Base-by-base conservation (phyloP, 2,329 filamentous ascomycete genomes). In the Neoascochyta sp. region DNA sequence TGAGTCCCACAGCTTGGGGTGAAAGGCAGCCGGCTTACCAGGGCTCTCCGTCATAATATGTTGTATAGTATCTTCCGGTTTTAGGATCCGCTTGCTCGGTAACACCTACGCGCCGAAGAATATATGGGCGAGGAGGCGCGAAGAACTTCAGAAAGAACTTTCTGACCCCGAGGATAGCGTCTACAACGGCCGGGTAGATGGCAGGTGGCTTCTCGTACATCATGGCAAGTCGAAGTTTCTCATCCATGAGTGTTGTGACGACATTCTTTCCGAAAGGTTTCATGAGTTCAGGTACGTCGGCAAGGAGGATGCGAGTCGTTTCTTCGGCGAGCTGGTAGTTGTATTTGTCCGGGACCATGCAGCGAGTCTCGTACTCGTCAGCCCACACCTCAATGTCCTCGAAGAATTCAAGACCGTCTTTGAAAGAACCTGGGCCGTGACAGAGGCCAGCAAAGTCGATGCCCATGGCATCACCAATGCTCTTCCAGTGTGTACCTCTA, bases 401-500 rank as follows among this genome's bases (percentile, higher is more conserved):
- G 3, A 71, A 55, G 66, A 71, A 79, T 4, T 74, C 63, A 12
- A 75, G 46, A 1, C 74, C 72, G 43, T 75, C 70, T 4, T 54
- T 50, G 44, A 69, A 75, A 0, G 44, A 48, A 18, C 22, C 18
- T 0, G 45, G 42, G 4, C 66, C 70, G 0, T 66, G 66, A 7
- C 30, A 27, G n/a, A 78, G 59, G 1, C 40, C 51, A 2, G 62
- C 59, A 26, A 67, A 75, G 3, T 63, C 61, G 32, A 88, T 83
- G 0, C 69, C 72, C 76, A 88, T 82, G 29, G 76, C 75, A 45
- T 86, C 79, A 9, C 83, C 83, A 10, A 86, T 63, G 29, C 70
- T 70, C 58, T 83, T 84, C 83, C 82, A 88, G 49, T 83, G 78
- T 0, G 76, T 78, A 10, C 75, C 79, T 16, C 50, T 56, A n/a